Percentiles rank a stretch among this genome's conserved stretches.
Evolutionary conservation across 192 early-diverging fungal species (phyloP).

Genomic region (Phycomyces blakesleeanus): DNA sequence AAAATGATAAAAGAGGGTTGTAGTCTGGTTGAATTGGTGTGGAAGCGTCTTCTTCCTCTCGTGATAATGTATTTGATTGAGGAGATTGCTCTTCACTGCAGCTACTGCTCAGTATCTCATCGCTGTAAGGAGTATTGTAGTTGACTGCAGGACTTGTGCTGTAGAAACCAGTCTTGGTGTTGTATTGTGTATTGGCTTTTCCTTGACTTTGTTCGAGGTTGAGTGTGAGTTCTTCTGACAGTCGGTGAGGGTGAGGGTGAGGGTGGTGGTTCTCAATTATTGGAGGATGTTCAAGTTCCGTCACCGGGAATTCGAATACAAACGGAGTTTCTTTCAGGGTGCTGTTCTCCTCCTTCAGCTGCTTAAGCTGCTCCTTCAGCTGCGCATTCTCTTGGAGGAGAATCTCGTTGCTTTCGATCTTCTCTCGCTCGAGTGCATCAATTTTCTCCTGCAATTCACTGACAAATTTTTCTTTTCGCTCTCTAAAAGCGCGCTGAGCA

Average conservation of each 20-base stretch:
- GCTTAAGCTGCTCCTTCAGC: conserved; percentile 47
- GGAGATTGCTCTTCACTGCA: neutral
- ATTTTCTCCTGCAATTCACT: conserved; percentile 73
- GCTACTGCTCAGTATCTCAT: neutral
- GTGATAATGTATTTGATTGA: neutral
- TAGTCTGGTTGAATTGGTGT: neutral
- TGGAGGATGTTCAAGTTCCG: neutral
- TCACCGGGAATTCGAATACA: conserved; percentile 50
- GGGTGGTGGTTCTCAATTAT: neutral
- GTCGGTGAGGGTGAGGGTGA: neutral
- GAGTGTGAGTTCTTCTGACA: neutral
- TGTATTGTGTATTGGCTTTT: neutral
- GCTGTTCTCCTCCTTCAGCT: conserved; percentile 50
- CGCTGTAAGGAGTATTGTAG: neutral
- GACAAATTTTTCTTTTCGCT: conserved; percentile 78
- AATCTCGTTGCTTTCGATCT: conserved; percentile 37
- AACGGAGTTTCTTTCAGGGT: conserved; percentile 50
- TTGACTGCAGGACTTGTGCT: neutral
- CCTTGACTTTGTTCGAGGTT: neutral
- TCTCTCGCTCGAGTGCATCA: conserved; percentile 57
- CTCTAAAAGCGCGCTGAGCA: conserved; percentile 43
- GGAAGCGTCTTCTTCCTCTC: neutral
- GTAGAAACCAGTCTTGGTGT: neutral
- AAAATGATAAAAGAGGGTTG: neutral
- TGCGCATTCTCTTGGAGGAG: conserved; percentile 47